Base-by-base conservation (phyloP, 2,329 filamentous ascomycete species). In the Aspergillus brasiliensis region DNA sequence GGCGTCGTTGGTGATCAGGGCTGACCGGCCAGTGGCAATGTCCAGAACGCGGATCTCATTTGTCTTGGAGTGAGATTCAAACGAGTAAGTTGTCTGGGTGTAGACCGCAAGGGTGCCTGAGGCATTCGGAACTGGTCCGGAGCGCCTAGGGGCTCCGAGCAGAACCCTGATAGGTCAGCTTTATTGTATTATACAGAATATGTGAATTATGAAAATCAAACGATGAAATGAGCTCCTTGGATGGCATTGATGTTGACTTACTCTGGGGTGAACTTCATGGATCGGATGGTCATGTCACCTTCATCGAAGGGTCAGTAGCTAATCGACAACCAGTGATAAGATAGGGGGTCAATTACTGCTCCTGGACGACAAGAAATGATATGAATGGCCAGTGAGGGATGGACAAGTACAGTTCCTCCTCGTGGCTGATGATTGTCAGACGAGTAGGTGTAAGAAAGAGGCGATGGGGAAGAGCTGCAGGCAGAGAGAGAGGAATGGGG, bases 21-120 rank as follows among this genome's bases (percentile, higher is more conserved):
- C 70, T 1, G 77, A 77, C 25, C 73, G 73, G 19, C 79, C 76
- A 17, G 73, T 75, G 10, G 69, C 67, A 37, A 82, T 72, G 42
- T 82, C 77, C 3, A 82, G 62, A 3, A 81, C 75, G 23, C 77
- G 75, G 48, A 82, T 78, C 62, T 82, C 80, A 49, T 74, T 77
- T 31, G 73, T 80, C 62, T 79, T 79, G 38, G 75, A 74, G 64
- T 82, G 80, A 0, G 77, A 78, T 28, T 81, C 78, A 65, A 82
- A 82, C 21, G 79, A 81, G 62, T 82, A 82, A n/a, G 75, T 73
- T 2, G 79, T 79, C 56, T 81, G 78, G 8, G 77, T 81, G 66
- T 80, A 82, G 10, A 81, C 73, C 5, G 78, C 77, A 27, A 81
- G 73, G 13, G 75, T 81, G n/a, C 80, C 80, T 23, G 76, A 70